A percentile compares a stretch with the other conserved stretches of the same genome.
These are phyloP conservation scores for Porcisia hertigi DNA, from an alignment of 208 protist species.

Conservation along the genomic window DNA sequence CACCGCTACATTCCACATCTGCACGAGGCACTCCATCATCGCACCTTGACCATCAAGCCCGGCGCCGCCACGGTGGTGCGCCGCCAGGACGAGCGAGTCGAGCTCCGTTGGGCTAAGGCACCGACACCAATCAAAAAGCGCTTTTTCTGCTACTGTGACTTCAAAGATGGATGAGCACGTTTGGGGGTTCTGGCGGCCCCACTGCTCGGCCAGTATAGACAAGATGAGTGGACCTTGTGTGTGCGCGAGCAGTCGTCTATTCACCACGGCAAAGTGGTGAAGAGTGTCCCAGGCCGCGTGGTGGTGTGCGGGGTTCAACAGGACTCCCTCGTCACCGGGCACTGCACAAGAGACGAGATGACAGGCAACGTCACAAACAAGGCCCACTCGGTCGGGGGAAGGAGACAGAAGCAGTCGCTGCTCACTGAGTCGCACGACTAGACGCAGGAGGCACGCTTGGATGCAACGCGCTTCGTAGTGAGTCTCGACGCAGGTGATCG, in stretches of 20 bases:
- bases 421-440: slow-evolving; percentile 21
- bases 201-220: slow-evolving; percentile 13
- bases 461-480: slow-evolving; percentile 34
- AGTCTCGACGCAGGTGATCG: slow-evolving; percentile 25
- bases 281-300: slow-evolving; percentile 24
- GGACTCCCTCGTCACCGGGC: slow-evolving; percentile 17
- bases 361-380: slow-evolving; percentile 28
- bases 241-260: slow-evolving; percentile 16
- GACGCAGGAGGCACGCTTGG: slow-evolving; percentile 21
- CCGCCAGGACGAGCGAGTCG: slow-evolving; percentile 1
- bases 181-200: not conserved
- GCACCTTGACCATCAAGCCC: not conserved
- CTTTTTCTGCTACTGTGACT: slow-evolving; percentile 10
- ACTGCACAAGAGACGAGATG: slow-evolving; percentile 27
- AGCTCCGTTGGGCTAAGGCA: not conserved
- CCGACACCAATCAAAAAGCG: slow-evolving; percentile 19
- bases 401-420: slow-evolving; percentile 2
- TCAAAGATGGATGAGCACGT: slow-evolving; percentile 9
- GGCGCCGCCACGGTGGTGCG: slow-evolving; percentile 1
- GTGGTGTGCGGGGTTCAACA: slow-evolving; percentile 28
- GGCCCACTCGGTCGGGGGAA: slow-evolving; percentile 6
- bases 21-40: slow-evolving; percentile 8
- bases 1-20: slow-evolving; percentile 28
- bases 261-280: slow-evolving; percentile 3
- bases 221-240: slow-evolving; percentile 26